Conservation (phyloP, 2,329 filamentous ascomycete genomes). For the Colletotrichum sansevieriae region DNA sequence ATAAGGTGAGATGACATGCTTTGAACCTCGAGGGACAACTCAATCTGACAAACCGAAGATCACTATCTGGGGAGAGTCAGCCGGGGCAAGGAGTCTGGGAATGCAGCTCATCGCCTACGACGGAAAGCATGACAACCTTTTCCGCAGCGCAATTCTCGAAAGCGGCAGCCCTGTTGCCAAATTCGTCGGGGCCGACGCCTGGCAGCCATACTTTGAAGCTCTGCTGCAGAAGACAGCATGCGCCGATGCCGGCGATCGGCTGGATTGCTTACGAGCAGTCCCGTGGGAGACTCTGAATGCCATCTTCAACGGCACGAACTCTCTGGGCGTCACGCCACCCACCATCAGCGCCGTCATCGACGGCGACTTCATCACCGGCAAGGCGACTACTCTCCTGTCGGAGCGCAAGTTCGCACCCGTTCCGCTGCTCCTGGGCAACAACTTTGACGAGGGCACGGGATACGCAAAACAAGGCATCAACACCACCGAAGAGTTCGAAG, state of each 20-base stretch:
- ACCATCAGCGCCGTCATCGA: slow-evolving; percentile 49
- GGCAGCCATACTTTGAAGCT: slow-evolving; percentile 42
- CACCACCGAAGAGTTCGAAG: slow-evolving; percentile 64
- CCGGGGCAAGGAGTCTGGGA: slow-evolving; percentile 70
- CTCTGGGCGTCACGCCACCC: slow-evolving; percentile 42
- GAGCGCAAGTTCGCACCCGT: slow-evolving; percentile 72
- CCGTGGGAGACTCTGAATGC: slow-evolving; percentile 55
- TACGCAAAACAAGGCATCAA: slow-evolving; percentile 69
- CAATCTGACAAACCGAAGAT: no score
- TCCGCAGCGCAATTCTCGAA: slow-evolving; percentile 76
- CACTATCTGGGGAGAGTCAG: slow-evolving; percentile 74
- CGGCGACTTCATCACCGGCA: slow-evolving; percentile 55
- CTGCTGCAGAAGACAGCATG: slow-evolving; percentile 47
- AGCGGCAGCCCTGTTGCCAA: slow-evolving; percentile 66
- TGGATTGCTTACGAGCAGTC: slow-evolving; percentile 67
- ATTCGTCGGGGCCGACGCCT: slow-evolving; percentile 66
- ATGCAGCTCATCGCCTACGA: slow-evolving; percentile 73
- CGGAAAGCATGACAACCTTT: slow-evolving; percentile 71
- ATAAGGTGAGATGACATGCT: slow-evolving; percentile 57
- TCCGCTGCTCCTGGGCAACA: slow-evolving; percentile 73
- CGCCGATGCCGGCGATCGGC: slow-evolving; percentile 57
- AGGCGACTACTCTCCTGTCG: slow-evolving; percentile 64
- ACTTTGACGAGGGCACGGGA: slow-evolving; percentile 76
- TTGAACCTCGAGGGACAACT: no score
- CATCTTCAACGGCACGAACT: slow-evolving; percentile 68